Base-by-base conservation (phyloP, 1,284 basidiomycete species). In the Lignosus rhinocerotis region DNA sequence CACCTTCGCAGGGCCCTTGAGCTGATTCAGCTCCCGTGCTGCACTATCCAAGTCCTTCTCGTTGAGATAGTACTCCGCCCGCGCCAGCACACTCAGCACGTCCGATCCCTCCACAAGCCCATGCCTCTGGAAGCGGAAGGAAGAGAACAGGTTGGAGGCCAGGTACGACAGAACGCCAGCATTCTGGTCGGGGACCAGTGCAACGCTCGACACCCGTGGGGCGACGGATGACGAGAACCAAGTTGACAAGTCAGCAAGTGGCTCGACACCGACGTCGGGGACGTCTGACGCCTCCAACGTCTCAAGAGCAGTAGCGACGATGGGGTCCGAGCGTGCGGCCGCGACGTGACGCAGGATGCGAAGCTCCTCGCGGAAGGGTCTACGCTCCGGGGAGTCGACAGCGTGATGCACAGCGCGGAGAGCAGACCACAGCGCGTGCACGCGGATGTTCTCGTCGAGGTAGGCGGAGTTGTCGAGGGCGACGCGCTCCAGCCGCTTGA, bases 41-140 rank as follows among this genome's bases (percentile, higher is more conserved):
- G 97, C 96, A 62, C 83, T 86, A 68, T 98, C 96, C 64, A 99
- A 77, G 71, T 98, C 93, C 80, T 96, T 95, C 76, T 95, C 90
- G 62, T 90, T 90, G 69, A 99, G 75, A 70, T 92, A 86, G 75
- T 91, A 88, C 75, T 97, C 93, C n/a, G 94, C 94, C 54, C 96
- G 79, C 3, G 95, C 88, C 42, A 99, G 73, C 48, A 94, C 87
- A 68, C 91, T 93, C 56, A 94, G 78, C 31, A 96, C 91, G 72
- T 98, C 96, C 51, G 85, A 76, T 12, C 95, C 95, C 44, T 86
- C 78, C 3, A 90, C 85, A 19, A 91, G 74, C 3, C 91, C 89
- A 56, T 88, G 87, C 55, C 89, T 80, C 68, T 83, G 81, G 80
- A 98, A 96, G 57, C 88, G 80, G 66, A 98, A 80, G 44, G 86